Conservation (phyloP, 495 filamentous ascomycete species). For the Mytilinidion resinicola region DNA sequence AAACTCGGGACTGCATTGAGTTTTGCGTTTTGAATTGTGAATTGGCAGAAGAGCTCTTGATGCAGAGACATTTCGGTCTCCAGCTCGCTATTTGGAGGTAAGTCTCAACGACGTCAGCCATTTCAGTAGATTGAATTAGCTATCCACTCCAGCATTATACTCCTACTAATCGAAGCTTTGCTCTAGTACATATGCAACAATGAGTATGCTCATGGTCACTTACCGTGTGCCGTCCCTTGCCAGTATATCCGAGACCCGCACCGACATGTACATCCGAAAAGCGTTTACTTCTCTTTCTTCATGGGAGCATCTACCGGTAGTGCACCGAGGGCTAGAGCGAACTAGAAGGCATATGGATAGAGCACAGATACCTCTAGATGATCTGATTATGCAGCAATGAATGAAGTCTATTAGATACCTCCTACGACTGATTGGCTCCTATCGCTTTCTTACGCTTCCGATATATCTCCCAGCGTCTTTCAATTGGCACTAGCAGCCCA, state of each 20-base stretch:
- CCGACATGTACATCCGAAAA: conserved; percentile 14
- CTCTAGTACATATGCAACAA: conserved; percentile 12
- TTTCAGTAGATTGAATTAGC: too few relatives aligned
- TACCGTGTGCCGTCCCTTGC: conserved; percentile 11
- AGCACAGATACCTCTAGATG: neutral
- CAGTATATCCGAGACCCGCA: conserved; percentile 12
- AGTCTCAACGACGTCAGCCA: neutral
- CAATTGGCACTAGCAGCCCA: too few relatives aligned
- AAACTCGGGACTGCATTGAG: conserved; percentile 14
- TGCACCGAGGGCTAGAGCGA: conserved; percentile 6
- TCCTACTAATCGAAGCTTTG: neutral
- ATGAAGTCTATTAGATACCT: too few relatives aligned
- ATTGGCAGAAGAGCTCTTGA: conserved; percentile 20
- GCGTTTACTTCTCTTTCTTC: conserved; percentile 9
- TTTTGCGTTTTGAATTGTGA: conserved; percentile 10
- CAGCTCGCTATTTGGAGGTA: conserved; percentile 17
- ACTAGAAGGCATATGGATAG: neutral
- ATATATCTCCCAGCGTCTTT: too few relatives aligned
- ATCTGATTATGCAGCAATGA: neutral
- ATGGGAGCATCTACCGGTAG: conserved; percentile 16
- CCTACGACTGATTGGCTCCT: too few relatives aligned
- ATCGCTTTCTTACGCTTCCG: too few relatives aligned
- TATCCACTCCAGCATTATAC: too few relatives aligned
- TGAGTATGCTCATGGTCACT: conserved; percentile 18
- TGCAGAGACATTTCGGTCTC: conserved; percentile 17